Base-by-base conservation (phyloP, 306 rosid genomes). In the Biancaea sappan region DNA sequence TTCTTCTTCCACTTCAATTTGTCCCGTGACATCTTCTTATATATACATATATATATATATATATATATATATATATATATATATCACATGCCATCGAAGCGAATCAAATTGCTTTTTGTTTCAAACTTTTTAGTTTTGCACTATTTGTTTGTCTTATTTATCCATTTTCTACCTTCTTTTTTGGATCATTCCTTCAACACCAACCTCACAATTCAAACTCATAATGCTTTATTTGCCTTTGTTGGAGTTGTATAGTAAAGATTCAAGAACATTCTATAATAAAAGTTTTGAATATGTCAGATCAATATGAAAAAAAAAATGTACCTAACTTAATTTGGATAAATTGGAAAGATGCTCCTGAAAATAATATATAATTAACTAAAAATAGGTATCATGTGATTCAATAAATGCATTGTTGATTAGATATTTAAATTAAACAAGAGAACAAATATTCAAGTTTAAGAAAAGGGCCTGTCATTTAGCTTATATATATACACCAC, bases 1-100 rank as follows among this genome's bases (percentile, higher is more conserved):
- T 78, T 82, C 67, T n/a, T n/a, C n/a, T 73, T 54, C 80, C 79
- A 75, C 86, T 80, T 48, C 65, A 72, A 77, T 66, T 51, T 76
- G 69, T 60, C 82, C 81, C 60, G 77, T 80, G 75, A 89, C 80
- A 62, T 54, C 29, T 72, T n/a, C n/a, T n/a, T n/a, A n/a, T n/a
- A n/a, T n/a, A n/a, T n/a, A n/a, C n/a, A n/a, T n/a, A n/a, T n/a
- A n/a, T n/a, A n/a, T n/a, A n/a, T n/a, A n/a, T n/a, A n/a, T n/a
- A n/a, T n/a, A 52, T 57, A 66, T 47, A 50, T 66, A 71, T 58
- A 16, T 4, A n/a, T n/a, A n/a, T n/a, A n/a, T n/a, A n/a, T n/a
- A n/a, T n/a, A n/a, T 71, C 88, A 72, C 73, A 68, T 73, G 81
- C 67, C 78, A 65, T 73, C n/a, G n/a, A n/a, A n/a, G n/a, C 68